Conservation (phyloP, 352 stramenopile genomes). For the Chrysophaeum taylorii region DNA sequence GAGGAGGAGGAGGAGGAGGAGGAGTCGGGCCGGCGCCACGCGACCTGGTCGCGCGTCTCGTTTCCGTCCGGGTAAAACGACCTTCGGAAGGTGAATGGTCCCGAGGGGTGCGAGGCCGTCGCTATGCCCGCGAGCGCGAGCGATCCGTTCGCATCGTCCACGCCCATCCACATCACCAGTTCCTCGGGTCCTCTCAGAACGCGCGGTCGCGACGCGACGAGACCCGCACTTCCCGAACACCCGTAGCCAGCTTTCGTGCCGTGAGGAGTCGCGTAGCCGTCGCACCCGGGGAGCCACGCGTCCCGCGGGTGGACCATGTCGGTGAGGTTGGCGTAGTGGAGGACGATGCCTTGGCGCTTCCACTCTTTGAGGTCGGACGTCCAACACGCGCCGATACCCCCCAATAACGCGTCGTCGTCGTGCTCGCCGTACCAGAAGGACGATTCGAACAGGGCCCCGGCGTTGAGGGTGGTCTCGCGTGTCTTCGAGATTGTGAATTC, state of each 20-base stretch:
- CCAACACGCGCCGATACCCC: conserved; percentile 78
- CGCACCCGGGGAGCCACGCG: conserved; percentile 6
- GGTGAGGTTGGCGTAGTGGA: conserved; percentile 83
- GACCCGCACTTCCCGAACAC: neutral
- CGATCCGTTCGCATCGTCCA: conserved; percentile 68
- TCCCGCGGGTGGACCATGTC: conserved; percentile 53
- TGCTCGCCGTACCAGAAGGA: conserved; percentile 62
- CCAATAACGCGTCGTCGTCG: conserved; percentile 34
- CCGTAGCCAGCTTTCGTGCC: conserved; percentile 4
- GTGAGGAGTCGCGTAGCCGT: conserved; percentile 1
- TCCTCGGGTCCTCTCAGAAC: conserved; percentile 16
- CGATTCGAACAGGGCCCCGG: conserved; percentile 35
- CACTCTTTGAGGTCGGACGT: conserved; percentile 76
- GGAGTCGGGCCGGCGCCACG: conserved; percentile 45
- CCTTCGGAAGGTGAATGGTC: conserved; percentile 73
- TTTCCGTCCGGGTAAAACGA: conserved; percentile 89
- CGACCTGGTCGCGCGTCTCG: conserved; percentile 83
- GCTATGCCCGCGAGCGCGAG: conserved; percentile 78
- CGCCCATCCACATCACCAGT: conserved; percentile 90
- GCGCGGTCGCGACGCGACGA: neutral
- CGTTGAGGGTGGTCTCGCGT: conserved; percentile 29
- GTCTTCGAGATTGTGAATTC: too few relatives aligned
- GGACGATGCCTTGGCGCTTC: conserved; percentile 83
- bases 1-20: conserved; percentile 3
- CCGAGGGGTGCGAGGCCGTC: conserved; percentile 68